phyloP scores from a whole-genome alignment of 2,329 filamentous ascomycete genomes.

The Xenoacremonium recifei region DNA sequence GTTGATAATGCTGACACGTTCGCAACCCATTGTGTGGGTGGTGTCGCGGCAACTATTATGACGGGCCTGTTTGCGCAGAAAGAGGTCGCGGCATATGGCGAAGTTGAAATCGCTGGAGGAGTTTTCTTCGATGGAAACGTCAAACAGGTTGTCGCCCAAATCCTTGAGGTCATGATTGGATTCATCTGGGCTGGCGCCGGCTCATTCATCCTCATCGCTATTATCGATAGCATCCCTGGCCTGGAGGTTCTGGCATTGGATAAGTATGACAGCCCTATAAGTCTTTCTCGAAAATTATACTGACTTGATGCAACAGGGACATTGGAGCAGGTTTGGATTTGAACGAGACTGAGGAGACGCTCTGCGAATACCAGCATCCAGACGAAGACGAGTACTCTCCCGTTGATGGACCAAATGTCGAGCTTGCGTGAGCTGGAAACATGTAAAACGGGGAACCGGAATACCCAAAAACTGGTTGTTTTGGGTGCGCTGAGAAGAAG shows the following conservation, averaged over 20 bases:
- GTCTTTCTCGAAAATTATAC: background rate
- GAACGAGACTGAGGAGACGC: no score
- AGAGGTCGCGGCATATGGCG: slow-evolving; percentile 15
- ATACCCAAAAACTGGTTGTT: no score
- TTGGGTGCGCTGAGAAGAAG: no score
- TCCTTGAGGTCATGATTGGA: slow-evolving; percentile 10
- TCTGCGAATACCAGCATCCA: no score
- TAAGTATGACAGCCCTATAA: slow-evolving; percentile 6
- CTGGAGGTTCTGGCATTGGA: slow-evolving; percentile 15
- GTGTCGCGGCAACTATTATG: slow-evolving; percentile 12
- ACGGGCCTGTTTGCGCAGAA: slow-evolving; percentile 16
- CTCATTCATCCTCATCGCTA: slow-evolving; percentile 13
- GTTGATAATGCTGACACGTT: no score
- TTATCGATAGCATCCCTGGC: slow-evolving; percentile 15
- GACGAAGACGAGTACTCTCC: no score
- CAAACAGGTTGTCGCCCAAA: slow-evolving; percentile 12
- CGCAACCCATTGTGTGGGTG: slow-evolving; percentile 15
- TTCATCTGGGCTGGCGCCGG: slow-evolving; percentile 10
- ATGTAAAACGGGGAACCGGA: no score
- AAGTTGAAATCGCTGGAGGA: slow-evolving; percentile 11
- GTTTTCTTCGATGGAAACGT: slow-evolving; percentile 16
- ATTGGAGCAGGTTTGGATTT: slow-evolving; percentile 11
- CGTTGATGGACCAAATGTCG: no score
- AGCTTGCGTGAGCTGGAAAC: no score
- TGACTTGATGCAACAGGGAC: background rate